These are phyloP conservation scores for Erythrophleum fordii DNA, from an alignment of 306 rosid species.

Conservation along the genomic window DNA sequence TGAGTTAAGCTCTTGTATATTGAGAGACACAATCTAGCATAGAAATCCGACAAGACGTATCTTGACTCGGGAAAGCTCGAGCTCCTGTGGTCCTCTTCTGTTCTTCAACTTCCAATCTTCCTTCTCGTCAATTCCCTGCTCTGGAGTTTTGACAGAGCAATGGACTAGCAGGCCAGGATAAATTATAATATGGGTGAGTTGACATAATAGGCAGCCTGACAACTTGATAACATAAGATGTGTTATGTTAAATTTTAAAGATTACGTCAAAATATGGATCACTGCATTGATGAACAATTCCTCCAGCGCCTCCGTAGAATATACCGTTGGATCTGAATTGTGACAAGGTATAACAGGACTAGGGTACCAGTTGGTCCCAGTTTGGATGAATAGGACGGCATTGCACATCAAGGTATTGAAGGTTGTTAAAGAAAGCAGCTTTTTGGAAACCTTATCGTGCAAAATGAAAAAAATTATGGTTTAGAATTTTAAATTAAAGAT, in stretches of 20 bases:
- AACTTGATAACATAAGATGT: not conserved
- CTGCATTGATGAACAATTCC: not conserved
- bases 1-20: not conserved
- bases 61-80: too few species aligned
- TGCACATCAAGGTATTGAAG: conserved; percentile 1
- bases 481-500: too few species aligned
- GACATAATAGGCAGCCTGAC: too few species aligned
- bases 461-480: too few species aligned
- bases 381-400: not conserved
- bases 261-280: not conserved
- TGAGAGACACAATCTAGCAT: not conserved
- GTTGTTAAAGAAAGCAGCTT: not conserved
- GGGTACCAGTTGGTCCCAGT: not conserved
- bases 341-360: not conserved
- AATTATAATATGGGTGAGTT: too few species aligned
- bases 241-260: not conserved
- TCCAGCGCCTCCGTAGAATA: not conserved
- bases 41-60: too few species aligned
- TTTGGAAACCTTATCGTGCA: too few species aligned
- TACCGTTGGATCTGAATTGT: not conserved
- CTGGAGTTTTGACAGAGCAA: too few species aligned
- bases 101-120: too few species aligned
- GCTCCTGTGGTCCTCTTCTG: too few species aligned
- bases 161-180: too few species aligned
- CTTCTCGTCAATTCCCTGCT: too few species aligned